Evolutionary conservation across 768 basidiomycete species (phyloP).

Genomic region (Galerina sulciceps): DNA sequence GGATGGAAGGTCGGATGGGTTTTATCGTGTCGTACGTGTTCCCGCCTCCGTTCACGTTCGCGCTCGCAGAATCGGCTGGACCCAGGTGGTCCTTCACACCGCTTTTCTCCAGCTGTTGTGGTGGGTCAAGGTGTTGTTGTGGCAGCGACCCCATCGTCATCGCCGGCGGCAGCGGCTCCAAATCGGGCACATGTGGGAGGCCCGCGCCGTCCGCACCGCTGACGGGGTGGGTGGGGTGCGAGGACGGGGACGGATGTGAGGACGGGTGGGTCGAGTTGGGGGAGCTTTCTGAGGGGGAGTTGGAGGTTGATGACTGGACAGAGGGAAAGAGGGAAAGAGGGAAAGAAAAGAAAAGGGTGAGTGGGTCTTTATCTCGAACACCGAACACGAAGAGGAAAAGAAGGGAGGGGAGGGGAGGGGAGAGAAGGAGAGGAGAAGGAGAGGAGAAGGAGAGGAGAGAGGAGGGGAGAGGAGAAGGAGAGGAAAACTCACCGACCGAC

Average conservation of each 20-base stretch:
- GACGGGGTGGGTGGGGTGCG: neutral
- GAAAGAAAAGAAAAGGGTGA: too few species aligned
- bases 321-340: too few species aligned
- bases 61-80: too few species aligned
- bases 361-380: neutral
- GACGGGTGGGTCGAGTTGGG: constrained; percentile 10
- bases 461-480: too few species aligned
- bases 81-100: too few species aligned
- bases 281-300: constrained; percentile 17
- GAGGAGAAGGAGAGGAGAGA: too few species aligned
- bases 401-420: too few species aligned
- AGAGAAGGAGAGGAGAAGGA: too few species aligned
- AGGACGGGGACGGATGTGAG: constrained; percentile 24
- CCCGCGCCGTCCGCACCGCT: neutral
- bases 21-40: neutral
- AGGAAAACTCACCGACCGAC: constrained; percentile 37
- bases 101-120: neutral
- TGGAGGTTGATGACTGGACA: constrained; percentile 18
- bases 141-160: too few species aligned
- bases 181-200: constrained; percentile 19
- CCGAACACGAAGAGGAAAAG: too few species aligned
- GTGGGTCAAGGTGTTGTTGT: too few species aligned
- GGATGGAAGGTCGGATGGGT: constrained; percentile 12
- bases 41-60: too few species aligned
- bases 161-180: constrained; percentile 28